Conservation (phyloP, 768 basidiomycete genomes). For the Rhizopogon roseolus region DNA sequence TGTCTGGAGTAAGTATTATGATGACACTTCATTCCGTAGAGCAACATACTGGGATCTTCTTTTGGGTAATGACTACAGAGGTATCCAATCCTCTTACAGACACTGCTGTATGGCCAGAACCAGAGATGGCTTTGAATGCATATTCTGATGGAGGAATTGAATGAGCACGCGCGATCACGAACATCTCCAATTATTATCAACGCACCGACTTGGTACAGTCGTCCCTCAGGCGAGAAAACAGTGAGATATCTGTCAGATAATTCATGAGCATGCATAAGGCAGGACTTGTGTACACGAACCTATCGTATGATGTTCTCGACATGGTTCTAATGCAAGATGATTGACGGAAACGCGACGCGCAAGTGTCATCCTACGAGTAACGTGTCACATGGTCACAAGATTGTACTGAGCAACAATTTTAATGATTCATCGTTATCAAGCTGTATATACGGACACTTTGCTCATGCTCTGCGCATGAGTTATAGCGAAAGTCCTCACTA, state of each 20-base stretch:
- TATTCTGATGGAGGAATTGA: conserved; percentile 59
- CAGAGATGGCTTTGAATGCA: conserved; percentile 99
- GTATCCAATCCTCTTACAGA: conserved; percentile 94
- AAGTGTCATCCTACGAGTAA: conserved; percentile 28
- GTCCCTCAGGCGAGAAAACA: conserved; percentile 95
- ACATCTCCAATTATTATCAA: conserved; percentile 6
- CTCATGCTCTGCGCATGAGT: not conserved
- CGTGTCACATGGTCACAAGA: conserved; percentile 29
- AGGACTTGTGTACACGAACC: conserved; percentile 35
- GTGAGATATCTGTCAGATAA: conserved; percentile 71
- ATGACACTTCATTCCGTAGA: not conserved
- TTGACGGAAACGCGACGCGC: conserved; percentile 55
- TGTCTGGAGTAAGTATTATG: conserved; percentile 24
- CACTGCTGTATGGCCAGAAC: conserved; percentile 91
- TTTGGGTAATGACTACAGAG: conserved; percentile 93
- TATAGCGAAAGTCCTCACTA: not conserved
- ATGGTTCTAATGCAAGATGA: conserved; percentile 42
- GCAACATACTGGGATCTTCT: conserved; percentile 88
- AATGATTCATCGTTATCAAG: not conserved
- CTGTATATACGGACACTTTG: not conserved
- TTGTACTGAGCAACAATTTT: not conserved
- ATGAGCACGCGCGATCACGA: conserved; percentile 6
- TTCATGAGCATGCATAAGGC: not conserved
- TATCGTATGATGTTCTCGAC: conserved; percentile 94
- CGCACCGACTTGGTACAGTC: conserved; percentile 97